Base-by-base conservation (phyloP, 345 rosid species). In the Nasturtium officinale region DNA sequence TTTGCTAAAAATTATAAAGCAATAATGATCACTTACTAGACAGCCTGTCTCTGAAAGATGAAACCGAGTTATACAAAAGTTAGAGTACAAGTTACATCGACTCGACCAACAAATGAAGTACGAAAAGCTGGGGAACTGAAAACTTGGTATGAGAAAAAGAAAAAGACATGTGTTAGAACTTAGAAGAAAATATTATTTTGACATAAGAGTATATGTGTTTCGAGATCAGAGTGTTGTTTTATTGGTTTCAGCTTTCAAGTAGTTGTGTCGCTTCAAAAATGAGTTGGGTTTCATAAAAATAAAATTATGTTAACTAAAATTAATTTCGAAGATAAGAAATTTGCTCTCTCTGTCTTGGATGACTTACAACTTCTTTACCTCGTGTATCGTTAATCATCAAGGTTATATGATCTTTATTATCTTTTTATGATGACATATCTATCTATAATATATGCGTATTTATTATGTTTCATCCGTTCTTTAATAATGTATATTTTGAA, bases 11-110 rank as follows among this genome's bases (percentile, higher is more conserved):
- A 15, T 35, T 42, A 13, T 55, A 9, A 56, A 42, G 29, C 15
- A 42, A 42, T 16, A 40, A 55, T 68, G 73, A 55, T 68, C 29
- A 56, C 73, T 42, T 18, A 28, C 42, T 68, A 56, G 73, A 56
- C 53, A 68, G 73, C 30, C 20, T 68, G 73, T 56, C 50, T 16
- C 17, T 26, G 54, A 56, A 55, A 55, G 64, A 5, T 68, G 73
- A 68, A 68, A 68, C 64, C 62, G 30, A 68, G 42, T 54, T 55
- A 55, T 28, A 56, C 30, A 40, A 28, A 28, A 37, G 10, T 25
- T 38, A 52, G 53, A n/a, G n/a, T n/a, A n/a, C n/a, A n/a, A 53
- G 54, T 67, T 67, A 67, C 61, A 53, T 38, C 33, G 37, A 37
- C 1, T 37, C 25, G 48, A 23, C 60, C 60, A 52, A 48, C 11